Evolutionary conservation across 2,329 filamentous ascomycete genomes (phyloP).

Genomic region (Fusarium caatingaense): DNA sequence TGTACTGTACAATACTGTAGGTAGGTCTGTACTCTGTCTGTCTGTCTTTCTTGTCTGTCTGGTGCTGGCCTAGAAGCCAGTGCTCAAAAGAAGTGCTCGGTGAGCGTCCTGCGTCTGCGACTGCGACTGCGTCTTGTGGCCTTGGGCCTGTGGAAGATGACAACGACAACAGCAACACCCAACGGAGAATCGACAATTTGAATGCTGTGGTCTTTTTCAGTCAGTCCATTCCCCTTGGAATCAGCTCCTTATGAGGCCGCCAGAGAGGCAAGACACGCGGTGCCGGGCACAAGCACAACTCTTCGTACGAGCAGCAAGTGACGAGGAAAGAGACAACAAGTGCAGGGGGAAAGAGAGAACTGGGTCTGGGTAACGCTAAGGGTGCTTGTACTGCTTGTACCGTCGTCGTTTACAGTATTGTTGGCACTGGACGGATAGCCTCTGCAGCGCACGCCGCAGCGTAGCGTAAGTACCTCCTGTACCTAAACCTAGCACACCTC

Average conservation of each 20-base stretch:
- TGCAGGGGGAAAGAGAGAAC: slow-evolving; percentile 48
- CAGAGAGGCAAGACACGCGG: slow-evolving; percentile 46
- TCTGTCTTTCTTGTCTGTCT: slow-evolving; percentile 1
- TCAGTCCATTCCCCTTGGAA: slow-evolving; percentile 35
- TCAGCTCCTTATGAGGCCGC: slow-evolving; percentile 47
- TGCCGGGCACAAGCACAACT: slow-evolving; percentile 42
- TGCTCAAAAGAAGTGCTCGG: slow-evolving; percentile 26
- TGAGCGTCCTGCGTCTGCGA: slow-evolving; percentile 30
- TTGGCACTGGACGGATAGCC: slow-evolving; percentile 35
- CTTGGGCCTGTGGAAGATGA: slow-evolving; percentile 26
- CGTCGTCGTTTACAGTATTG: slow-evolving; percentile 40
- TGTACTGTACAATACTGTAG: slow-evolving; percentile 17
- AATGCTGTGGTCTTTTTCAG: slow-evolving; percentile 32
- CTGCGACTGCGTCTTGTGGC: background rate
- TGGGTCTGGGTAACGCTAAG: slow-evolving; percentile 39
- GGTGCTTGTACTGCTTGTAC: slow-evolving; percentile 40
- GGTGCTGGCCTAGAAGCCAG: slow-evolving; percentile 27
- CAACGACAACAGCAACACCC: slow-evolving; percentile 25
- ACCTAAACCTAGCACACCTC: background rate
- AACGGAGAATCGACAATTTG: slow-evolving; percentile 33
- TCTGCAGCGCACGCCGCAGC: background rate
- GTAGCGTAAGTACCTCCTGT: background rate
- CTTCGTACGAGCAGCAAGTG: slow-evolving; percentile 33
- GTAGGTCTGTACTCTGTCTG: background rate
- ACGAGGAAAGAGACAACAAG: slow-evolving; percentile 46